Conservation (phyloP, 768 basidiomycete species). For the Chalciporus pseudorubinellus region DNA sequence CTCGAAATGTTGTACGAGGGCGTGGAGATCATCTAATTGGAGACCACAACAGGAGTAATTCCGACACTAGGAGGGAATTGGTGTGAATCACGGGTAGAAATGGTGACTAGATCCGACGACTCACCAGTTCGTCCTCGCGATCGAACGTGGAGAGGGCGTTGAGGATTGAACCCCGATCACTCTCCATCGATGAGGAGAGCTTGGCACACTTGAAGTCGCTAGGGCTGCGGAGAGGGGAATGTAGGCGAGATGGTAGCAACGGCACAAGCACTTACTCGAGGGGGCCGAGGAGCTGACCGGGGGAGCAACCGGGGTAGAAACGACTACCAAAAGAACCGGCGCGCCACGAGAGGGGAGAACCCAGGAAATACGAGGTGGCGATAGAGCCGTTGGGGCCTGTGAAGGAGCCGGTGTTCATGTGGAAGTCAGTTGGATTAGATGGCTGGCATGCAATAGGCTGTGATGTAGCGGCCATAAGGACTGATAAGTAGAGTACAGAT, state of each 20-base stretch:
- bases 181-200: slow-evolving; percentile 54
- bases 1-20: slow-evolving; percentile 90
- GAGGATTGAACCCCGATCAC: slow-evolving; percentile 56
- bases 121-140: slow-evolving; percentile 70
- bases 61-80: slow-evolving; percentile 51
- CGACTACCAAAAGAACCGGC: slow-evolving; percentile 63
- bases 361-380: slow-evolving; percentile 67
- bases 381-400: slow-evolving; percentile 46
- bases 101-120: slow-evolving; percentile 19
- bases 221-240: slow-evolving; percentile 29
- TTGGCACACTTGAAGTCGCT: slow-evolving; percentile 47
- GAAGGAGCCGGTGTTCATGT: slow-evolving; percentile 51
- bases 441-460: slow-evolving; percentile 46
- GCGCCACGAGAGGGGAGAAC: slow-evolving; percentile 72
- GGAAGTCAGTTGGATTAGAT: slow-evolving; percentile 23
- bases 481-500: background rate
- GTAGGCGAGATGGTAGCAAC: background rate
- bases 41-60: slow-evolving; percentile 91
- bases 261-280: slow-evolving; percentile 53
- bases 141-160: slow-evolving; percentile 68
- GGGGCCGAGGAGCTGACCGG: slow-evolving; percentile 57
- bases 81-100: background rate
- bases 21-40: slow-evolving; percentile 71
- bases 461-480: slow-evolving; percentile 36
- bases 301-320: slow-evolving; percentile 62